A percentile compares a stretch with the other conserved stretches of the same genome.
Evolutionary conservation across 176 grass and related monocot species (phyloP).

Genomic region (Hyparrhenia diplandra): DNA sequence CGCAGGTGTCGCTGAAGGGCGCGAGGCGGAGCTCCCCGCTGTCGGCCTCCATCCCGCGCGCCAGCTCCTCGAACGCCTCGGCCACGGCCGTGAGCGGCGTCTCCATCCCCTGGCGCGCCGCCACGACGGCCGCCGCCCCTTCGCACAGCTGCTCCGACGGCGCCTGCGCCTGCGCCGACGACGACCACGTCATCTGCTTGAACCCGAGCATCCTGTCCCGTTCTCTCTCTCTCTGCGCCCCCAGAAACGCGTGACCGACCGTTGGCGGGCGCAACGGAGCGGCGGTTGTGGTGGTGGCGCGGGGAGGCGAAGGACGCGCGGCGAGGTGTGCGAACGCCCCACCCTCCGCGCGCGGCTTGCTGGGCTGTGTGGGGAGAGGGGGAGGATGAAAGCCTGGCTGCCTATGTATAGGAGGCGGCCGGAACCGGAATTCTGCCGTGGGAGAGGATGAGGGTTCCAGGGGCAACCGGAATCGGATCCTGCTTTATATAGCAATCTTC

Average conservation of each 20-base stretch:
- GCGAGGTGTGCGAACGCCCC: constrained; percentile 27
- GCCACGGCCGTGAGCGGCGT: constrained; percentile 64
- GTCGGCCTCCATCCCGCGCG: constrained; percentile 41
- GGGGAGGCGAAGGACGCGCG: neutral
- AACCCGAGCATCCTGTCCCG: constrained; percentile 35
- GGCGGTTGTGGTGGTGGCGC: too few species aligned
- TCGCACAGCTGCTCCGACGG: constrained; percentile 27
- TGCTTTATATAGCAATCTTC: constrained; percentile 26
- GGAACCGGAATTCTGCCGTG: neutral
- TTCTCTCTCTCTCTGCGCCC: neutral
- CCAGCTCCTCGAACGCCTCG: constrained; percentile 82
- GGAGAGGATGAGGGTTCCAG: neutral
- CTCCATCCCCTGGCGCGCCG: constrained; percentile 36
- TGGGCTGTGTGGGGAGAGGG: neutral
- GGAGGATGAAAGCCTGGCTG: neutral
- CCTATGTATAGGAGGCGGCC: constrained; percentile 45
- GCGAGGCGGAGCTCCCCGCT: constrained; percentile 54
- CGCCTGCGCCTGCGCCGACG: neutral
- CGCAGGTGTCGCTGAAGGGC: constrained; percentile 74
- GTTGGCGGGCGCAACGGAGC: neutral
- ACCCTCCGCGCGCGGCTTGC: neutral
- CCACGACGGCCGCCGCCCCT: constrained; percentile 22
- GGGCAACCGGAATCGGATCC: constrained; percentile 1
- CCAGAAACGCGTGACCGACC: neutral
- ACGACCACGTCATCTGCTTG: constrained; percentile 48